Percentiles rank a stretch among this genome's conserved stretches.
phyloP scores from a whole-genome alignment of 306 rosid species.

The Glycine latifolia region DNA sequence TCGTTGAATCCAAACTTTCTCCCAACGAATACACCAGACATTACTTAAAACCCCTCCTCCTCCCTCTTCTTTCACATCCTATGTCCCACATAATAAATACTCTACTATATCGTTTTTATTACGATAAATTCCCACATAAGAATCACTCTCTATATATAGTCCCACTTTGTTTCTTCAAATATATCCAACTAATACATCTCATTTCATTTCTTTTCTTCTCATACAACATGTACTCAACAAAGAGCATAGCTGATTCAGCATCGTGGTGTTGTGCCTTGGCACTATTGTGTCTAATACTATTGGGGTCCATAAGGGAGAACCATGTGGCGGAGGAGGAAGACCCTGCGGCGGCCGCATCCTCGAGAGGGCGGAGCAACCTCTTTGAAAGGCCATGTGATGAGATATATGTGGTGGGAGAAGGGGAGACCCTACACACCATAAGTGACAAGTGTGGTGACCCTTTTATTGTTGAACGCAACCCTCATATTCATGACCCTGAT shows the following conservation, averaged over 20 bases:
- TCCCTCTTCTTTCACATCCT: constrained; percentile 1
- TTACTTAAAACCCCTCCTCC: constrained; percentile 9
- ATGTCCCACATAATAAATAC: not conserved
- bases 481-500: constrained; percentile 92
- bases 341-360: not conserved
- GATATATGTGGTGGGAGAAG: constrained; percentile 79
- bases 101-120: constrained; percentile 2
- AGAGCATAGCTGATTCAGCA: constrained; percentile 53
- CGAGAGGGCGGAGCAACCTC: constrained; percentile 52
- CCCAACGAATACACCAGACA: constrained; percentile 48
- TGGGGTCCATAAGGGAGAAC: constrained; percentile 65
- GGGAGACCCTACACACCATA: constrained; percentile 88
- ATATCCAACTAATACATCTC: not conserved
- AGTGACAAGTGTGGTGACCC: constrained; percentile 91
- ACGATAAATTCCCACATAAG: not conserved
- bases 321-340: constrained; percentile 8
- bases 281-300: constrained; percentile 57
- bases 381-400: constrained; percentile 58
- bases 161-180: not conserved
- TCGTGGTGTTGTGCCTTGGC: constrained; percentile 70
- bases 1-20: constrained; percentile 35
- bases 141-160: constrained; percentile 22
- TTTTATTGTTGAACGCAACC: constrained; percentile 81
- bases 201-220: not conserved
- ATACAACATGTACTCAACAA: constrained; percentile 30